Conservation (phyloP, 495 filamentous ascomycete species). For the Baudoinia panamericana region DNA sequence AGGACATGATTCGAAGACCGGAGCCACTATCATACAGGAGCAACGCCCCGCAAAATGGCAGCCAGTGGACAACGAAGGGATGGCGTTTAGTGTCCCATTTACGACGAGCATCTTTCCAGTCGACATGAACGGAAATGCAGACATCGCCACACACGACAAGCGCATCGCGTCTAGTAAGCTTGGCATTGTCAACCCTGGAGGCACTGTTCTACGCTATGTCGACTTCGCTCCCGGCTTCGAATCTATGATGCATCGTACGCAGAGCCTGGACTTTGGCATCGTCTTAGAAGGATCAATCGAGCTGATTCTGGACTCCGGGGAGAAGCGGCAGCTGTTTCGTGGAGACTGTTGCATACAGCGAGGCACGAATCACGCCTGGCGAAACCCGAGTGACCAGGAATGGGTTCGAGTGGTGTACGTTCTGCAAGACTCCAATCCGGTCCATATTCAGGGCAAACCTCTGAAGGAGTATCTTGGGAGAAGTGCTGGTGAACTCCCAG, state of each 20-base stretch:
- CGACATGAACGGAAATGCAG: slow-evolving; percentile 28
- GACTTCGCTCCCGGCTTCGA: slow-evolving; percentile 43
- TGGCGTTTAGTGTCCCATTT: no score
- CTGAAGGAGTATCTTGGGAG: no score
- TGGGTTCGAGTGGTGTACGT: slow-evolving; percentile 13
- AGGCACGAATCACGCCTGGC: slow-evolving; percentile 52
- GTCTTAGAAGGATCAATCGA: slow-evolving; percentile 56
- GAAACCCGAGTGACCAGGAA: slow-evolving; percentile 38
- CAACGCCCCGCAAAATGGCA: no score
- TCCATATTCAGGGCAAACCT: no score
- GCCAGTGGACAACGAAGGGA: no score
- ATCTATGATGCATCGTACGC: slow-evolving; percentile 54
- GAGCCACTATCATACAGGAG: no score
- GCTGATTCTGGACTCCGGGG: slow-evolving; percentile 45
- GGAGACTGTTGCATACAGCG: slow-evolving; percentile 53
- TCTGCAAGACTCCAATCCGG: background rate
- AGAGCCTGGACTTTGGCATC: slow-evolving; percentile 59
- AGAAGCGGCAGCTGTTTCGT: slow-evolving; percentile 36
- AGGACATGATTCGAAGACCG: no score
- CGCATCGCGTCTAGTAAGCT: slow-evolving; percentile 11
- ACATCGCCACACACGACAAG: slow-evolving; percentile 31
- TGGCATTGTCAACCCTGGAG: slow-evolving; percentile 30
- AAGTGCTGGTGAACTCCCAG: no score
- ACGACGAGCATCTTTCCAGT: background rate
- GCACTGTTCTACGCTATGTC: slow-evolving; percentile 45